phyloP scores from a whole-genome alignment of 345 rosid genomes.

The Orychophragmus violaceus region DNA sequence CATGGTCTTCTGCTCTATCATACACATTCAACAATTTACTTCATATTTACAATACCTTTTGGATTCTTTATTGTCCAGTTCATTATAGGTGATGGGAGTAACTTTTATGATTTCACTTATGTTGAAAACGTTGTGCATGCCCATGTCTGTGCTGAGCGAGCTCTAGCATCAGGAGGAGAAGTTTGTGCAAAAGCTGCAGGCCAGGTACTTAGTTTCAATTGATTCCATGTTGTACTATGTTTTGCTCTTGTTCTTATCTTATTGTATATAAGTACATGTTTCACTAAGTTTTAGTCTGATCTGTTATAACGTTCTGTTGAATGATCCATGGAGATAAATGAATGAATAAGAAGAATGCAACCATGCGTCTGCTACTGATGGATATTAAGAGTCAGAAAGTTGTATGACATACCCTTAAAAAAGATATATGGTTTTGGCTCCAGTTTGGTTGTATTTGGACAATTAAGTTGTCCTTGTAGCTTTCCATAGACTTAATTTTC shows the following conservation, averaged over 20 bases:
- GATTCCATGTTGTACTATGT: neutral
- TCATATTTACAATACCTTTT: neutral
- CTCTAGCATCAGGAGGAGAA: constrained; percentile 74
- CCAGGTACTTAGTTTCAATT: constrained; percentile 49
- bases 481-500: neutral
- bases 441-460: neutral
- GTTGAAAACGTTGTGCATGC: constrained; percentile 96
- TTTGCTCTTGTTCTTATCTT: neutral
- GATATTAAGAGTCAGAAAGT: neutral
- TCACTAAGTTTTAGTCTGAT: neutral
- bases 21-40: neutral
- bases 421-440: neutral
- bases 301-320: neutral
- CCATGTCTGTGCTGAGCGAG: constrained; percentile 88
- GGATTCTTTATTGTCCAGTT: constrained; percentile 42
- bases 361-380: neutral
- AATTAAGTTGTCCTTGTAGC: neutral
- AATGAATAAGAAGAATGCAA: neutral
- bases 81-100: constrained; percentile 87
- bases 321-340: neutral
- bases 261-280: neutral
- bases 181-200: constrained; percentile 80
- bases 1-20: neutral
- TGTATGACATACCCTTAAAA: neutral
- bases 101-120: constrained; percentile 73